Evolutionary conservation across 208 protist genomes (phyloP), one percentile per base, ranked within the genome.

Genomic region (Leishmania amazonensis): DNA sequence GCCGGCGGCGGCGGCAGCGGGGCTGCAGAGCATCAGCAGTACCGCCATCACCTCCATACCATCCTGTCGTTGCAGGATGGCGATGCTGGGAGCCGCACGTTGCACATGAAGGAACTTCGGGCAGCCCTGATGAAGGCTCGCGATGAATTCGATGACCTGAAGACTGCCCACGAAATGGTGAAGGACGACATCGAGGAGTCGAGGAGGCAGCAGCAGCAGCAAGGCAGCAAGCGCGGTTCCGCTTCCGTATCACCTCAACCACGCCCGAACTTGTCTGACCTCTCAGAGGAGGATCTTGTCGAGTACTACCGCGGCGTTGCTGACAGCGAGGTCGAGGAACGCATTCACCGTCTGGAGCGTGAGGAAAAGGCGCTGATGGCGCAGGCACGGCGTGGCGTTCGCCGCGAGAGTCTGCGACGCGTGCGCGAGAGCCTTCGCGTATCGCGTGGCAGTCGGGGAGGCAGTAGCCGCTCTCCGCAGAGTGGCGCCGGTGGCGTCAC

Each of bases 151-250:
- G 83, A 83, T 3, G 91, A 96, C 70, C 87, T 96, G n/a, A 91
- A 88, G 78, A 77, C 85, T 17, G 93, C 93, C 8, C 90, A 94
- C 71, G 90, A 91, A 67, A 93, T 96, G 87, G 91, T 96, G 75
- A 87, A 87, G 13, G 93, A 91, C 19, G 93, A 96, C 78, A 79
- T 96, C 6, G 88, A 79, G 67, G 75, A 81, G 79, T 84, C 85
- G 65, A 85, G 51, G 70, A 64, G 57, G 6, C 81, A 83, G 49
- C 85, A 85, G 49, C 85, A 85, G 31, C 75, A 87, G 76, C 82
- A 84, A 65, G 28, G 77, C 54, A 6, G 38, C 54, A 47, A 82
- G n/a, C 42, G 64, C 24, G 57, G 77, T 19, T 28, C 60, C 24
- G 54, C 60, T 11, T 93, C 90, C 2, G 76, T 89, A 15, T 91